Evolutionary conservation across 352 stramenopile genomes (phyloP).

Genomic region (Lagenidium giganteum): DNA sequence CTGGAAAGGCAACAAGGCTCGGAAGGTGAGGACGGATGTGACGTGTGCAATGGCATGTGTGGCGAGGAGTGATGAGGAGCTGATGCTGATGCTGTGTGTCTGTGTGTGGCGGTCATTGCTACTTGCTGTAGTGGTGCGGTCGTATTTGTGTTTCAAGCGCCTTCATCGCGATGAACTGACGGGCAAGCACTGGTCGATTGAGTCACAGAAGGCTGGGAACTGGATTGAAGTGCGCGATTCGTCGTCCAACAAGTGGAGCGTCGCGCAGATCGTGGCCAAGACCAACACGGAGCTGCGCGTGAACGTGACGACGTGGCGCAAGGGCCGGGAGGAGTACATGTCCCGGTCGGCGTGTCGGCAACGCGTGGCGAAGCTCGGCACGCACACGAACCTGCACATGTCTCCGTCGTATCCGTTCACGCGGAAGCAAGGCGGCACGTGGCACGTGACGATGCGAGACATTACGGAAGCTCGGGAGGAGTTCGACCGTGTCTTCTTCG

Average conservation of each 20-base stretch:
- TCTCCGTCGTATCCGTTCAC: constrained; percentile 77
- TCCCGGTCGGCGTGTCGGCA: constrained; percentile 48
- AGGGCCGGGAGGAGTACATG: constrained; percentile 70
- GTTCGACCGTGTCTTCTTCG: constrained; percentile 74
- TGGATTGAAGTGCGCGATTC: constrained; percentile 84
- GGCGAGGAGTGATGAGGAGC: neutral
- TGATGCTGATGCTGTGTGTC: neutral
- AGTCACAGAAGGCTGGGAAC: constrained; percentile 54
- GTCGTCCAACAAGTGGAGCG: constrained; percentile 69
- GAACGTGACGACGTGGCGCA: constrained; percentile 60
- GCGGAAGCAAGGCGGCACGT: constrained; percentile 65
- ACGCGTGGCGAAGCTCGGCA: constrained; percentile 62
- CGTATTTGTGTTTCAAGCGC: constrained; percentile 70
- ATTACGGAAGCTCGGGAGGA: constrained; percentile 54
- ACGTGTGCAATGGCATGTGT: constrained; percentile 1
- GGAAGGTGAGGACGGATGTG: too few species aligned
- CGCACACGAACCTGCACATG: constrained; percentile 71
- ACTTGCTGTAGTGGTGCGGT: constrained; percentile 24
- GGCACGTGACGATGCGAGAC: constrained; percentile 60
- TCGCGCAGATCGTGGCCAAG: constrained; percentile 69
- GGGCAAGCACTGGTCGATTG: constrained; percentile 66
- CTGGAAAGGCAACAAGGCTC: constrained; percentile 41
- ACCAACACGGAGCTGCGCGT: constrained; percentile 64
- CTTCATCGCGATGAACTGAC: constrained; percentile 57
- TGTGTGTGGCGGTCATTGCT: constrained; percentile 8